A percentile compares a stretch with the other conserved stretches of the same genome.
Conservation (phyloP, 192 early-diverging fungal species). For the Entomortierella chlamydospora region DNA sequence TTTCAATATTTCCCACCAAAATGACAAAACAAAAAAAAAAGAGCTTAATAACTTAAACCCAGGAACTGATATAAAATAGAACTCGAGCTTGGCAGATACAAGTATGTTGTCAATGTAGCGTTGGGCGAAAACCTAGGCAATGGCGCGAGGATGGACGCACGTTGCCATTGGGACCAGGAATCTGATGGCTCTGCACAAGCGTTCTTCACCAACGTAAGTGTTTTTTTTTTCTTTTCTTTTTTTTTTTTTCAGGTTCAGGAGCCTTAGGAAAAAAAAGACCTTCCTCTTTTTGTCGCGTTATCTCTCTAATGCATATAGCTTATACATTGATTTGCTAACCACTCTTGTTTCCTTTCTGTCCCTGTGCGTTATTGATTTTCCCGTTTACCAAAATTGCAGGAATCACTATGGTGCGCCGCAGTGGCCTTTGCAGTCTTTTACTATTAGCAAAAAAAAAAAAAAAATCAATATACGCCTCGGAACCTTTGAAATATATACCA, state of each 20-base stretch:
- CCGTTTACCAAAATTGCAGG: constrained; percentile 9
- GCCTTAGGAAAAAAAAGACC: neutral
- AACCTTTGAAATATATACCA: too few relatives aligned
- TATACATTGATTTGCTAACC: neutral
- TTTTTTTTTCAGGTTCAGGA: neutral
- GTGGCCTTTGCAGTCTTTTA: constrained; percentile 51
- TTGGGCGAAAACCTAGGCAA: constrained; percentile 46
- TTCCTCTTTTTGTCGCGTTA: neutral
- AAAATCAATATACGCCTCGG: too few relatives aligned
- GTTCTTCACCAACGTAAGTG: constrained; percentile 46
- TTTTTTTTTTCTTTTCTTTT: neutral
- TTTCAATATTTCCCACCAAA: too few relatives aligned
- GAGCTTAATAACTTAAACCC: too few relatives aligned
- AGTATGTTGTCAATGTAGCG: constrained; percentile 52
- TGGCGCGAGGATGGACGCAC: constrained; percentile 51
- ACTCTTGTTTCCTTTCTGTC: neutral
- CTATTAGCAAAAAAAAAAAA: constrained; percentile 25
- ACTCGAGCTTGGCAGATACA: constrained; percentile 44
- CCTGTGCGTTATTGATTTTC: too few relatives aligned
- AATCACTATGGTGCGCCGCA: constrained; percentile 49
- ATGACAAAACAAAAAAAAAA: too few relatives aligned
- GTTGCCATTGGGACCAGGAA: constrained; percentile 53
- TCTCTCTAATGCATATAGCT: neutral
- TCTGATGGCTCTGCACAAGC: constrained; percentile 54
- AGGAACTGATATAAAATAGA: constrained; percentile 2